Conservation (phyloP, 2,329 filamentous ascomycete species). For the Ascochyta rabiei region DNA sequence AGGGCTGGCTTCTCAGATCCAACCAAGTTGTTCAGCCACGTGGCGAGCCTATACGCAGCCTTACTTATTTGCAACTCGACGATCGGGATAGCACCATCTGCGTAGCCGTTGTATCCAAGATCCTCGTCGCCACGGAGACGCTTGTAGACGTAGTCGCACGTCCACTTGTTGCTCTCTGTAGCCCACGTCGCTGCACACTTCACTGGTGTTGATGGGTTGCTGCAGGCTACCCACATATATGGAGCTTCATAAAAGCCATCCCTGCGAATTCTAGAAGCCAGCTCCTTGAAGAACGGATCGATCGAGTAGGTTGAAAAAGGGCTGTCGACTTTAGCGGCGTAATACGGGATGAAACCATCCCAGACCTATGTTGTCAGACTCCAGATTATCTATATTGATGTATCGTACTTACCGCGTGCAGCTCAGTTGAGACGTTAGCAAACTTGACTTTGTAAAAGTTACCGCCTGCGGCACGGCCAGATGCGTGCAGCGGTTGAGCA, state of each 20-base stretch:
- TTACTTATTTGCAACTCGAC: conserved; percentile 52
- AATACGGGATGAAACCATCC: conserved; percentile 49
- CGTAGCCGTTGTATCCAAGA: conserved; percentile 47
- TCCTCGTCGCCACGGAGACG: conserved; percentile 40
- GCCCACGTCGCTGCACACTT: conserved; percentile 48
- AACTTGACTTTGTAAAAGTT: conserved; percentile 49
- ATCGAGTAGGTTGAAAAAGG: conserved; percentile 47
- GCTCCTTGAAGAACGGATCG: conserved; percentile 42
- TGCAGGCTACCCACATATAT: conserved; percentile 46
- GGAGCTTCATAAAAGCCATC: conserved; percentile 46
- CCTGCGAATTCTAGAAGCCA: conserved; percentile 45
- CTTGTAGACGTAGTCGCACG: conserved; percentile 49
- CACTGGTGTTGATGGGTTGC: conserved; percentile 38
- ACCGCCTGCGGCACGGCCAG: conserved; percentile 46
- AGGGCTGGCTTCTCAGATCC: conserved; percentile 7
- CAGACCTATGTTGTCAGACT: conserved; percentile 42
- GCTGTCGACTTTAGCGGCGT: conserved; percentile 40
- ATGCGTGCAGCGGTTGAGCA: conserved; percentile 51
- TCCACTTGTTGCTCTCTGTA: conserved; percentile 48
- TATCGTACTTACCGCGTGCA: conserved; percentile 45
- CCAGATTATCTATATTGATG: neutral
- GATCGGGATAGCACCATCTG: conserved; percentile 47
- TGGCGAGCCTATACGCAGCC: conserved; percentile 47
- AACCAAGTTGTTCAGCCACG: conserved; percentile 49
- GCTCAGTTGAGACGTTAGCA: conserved; percentile 37